Percentiles rank a stretch among this genome's conserved stretches.
Evolutionary conservation across 805 yeast genomes (phyloP).

Genomic region (Blastobotrys mokoenaii): DNA sequence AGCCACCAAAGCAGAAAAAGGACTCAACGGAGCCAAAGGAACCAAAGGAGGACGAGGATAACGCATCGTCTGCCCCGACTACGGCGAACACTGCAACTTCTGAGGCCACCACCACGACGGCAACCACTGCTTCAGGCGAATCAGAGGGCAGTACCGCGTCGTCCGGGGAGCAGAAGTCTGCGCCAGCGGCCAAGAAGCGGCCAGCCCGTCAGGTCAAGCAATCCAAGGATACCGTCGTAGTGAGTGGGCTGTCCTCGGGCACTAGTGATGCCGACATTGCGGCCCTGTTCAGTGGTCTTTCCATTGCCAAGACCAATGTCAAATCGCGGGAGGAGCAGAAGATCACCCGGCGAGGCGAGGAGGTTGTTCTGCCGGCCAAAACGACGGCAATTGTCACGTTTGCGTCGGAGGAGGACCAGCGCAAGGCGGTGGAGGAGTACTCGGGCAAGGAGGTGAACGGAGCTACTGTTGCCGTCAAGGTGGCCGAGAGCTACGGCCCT

Average conservation of each 20-base stretch:
- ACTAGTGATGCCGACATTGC: constrained; percentile 40
- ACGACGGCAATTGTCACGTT: constrained; percentile 50
- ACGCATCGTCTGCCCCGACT: background rate
- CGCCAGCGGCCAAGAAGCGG: constrained; percentile 9
- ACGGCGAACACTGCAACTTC: background rate
- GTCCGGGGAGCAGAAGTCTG: constrained; percentile 7
- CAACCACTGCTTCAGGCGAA: constrained; percentile 3
- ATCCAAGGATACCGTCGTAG: constrained; percentile 51
- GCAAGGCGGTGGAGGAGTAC: constrained; percentile 61
- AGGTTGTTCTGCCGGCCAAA: constrained; percentile 14
- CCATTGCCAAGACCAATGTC: constrained; percentile 27
- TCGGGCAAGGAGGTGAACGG: constrained; percentile 62
- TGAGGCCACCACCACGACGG: constrained; percentile 4
- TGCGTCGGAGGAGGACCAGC: constrained; percentile 52
- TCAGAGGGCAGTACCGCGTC: no score
- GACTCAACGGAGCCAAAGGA: background rate
- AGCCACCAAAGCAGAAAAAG: background rate
- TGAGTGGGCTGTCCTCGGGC: constrained; percentile 49
- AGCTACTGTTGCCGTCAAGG: constrained; percentile 54
- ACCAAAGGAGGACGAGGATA: background rate
- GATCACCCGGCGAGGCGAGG: constrained; percentile 14
- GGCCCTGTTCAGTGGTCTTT: constrained; percentile 30
- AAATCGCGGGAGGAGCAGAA: constrained; percentile 15
- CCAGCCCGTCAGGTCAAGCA: constrained; percentile 25
- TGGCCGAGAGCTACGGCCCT: constrained; percentile 39